These are phyloP conservation scores for Hemileia vastatrix DNA, from an alignment of 1,284 basidiomycete species.

Conservation along the genomic window DNA sequence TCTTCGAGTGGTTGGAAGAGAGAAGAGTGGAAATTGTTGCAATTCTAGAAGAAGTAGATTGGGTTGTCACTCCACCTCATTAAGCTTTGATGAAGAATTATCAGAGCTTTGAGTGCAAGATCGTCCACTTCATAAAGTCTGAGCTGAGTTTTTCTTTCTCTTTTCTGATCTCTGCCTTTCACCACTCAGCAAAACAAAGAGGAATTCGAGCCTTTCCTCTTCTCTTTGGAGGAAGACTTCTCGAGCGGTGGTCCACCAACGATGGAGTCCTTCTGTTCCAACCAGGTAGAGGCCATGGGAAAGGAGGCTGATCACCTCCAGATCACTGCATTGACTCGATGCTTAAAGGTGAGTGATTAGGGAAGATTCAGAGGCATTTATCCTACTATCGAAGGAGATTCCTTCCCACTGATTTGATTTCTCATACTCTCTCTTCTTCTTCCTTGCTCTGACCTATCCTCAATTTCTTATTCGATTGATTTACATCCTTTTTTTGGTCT, in stretches of 20 bases:
- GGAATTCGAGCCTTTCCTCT: slow-evolving; percentile 61
- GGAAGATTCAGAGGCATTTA: no score
- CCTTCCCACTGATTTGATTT: background rate
- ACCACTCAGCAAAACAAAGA: slow-evolving; percentile 51
- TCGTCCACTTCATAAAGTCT: no score
- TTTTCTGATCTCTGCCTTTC: no score
- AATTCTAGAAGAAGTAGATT: no score
- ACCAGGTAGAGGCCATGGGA: background rate
- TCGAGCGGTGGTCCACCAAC: background rate
- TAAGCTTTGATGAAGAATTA: no score
- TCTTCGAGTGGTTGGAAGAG: background rate
- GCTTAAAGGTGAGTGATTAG: background rate
- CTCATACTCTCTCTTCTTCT: background rate
- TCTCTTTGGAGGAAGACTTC: slow-evolving; percentile 51
- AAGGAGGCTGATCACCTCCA: slow-evolving; percentile 1
- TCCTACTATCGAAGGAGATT: no score
- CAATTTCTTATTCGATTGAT: background rate
- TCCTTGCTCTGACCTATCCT: slow-evolving; percentile 18
- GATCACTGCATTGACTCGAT: background rate
- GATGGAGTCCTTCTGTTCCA: background rate
- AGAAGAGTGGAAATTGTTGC: no score
- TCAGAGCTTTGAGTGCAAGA: no score
- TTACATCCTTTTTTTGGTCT: background rate
- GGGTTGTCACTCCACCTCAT: no score
- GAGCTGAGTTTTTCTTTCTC: no score